Base-by-base conservation (phyloP, 371 early-diverging fungal genomes). In the Haplosporangium sp. region DNA sequence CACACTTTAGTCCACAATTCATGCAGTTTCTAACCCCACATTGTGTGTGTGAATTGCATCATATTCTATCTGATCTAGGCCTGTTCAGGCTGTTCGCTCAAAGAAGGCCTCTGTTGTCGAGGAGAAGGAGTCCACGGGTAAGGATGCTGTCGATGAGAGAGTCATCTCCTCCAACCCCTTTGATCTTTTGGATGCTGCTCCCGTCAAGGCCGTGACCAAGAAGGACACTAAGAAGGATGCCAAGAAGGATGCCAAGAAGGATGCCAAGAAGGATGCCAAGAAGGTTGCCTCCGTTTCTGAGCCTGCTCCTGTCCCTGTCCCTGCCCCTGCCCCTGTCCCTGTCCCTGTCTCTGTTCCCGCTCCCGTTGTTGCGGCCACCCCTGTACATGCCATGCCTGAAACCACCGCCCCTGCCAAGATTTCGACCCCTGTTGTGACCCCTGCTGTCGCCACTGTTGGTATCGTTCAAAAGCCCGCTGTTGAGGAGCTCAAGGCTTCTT, bases 131-230 rank as follows among this genome's bases (percentile, higher is more conserved):
- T 38, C 43, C 20, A 18, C 36, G 23, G 6, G 48, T 8, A 40
- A 16, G 9, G 62, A 59, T 12, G 56, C 66, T 38, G 64, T 76
- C 12, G 77, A 76, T 38, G 71, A 62, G 40, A 70, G 55, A 52
- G 77, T 76, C 46, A 40, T 76, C 40, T 76, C 77, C 20, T 59
- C 67, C 48, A 76, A 76, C 67, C 77, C 77, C 37, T 76, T 54
- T 42, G 77, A 76, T 54, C 67, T 75, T 18, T 51, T 75, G 45
- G 59, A 75, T 42, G 66, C 69, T 21, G 13, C 75, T 11, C 63
- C 67, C 37, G 53, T 13, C 55, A 62, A 62, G 60, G 0, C 68
- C 43, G 55, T 61, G 38, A 67, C 40, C 51, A 70, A 64, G 63
- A 72, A 71, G 68, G 65, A 55, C 21, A 60, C 69, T 48, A 77